Conservation (phyloP, 805 yeast genomes). For the Ogataea siamensis region DNA sequence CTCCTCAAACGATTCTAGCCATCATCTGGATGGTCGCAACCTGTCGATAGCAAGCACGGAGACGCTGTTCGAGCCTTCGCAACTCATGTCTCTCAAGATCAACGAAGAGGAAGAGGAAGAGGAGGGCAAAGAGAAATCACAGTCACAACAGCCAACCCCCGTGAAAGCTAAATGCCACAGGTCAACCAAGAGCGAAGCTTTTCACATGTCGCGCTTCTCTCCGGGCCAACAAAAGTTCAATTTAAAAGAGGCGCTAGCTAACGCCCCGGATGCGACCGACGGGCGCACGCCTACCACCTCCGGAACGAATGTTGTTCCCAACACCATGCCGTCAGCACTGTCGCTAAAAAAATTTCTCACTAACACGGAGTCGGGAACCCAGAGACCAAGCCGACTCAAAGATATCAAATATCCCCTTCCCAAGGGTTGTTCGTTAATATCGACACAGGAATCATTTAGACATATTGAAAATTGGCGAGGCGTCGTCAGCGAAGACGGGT, state of each 20-base stretch:
- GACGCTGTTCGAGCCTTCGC: slow-evolving; percentile 22
- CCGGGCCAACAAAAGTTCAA: slow-evolving; percentile 10
- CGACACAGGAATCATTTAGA: slow-evolving; percentile 18
- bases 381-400: slow-evolving; percentile 24
- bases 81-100: slow-evolving; percentile 17
- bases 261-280: slow-evolving; percentile 3
- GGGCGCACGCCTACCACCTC: slow-evolving; percentile 1
- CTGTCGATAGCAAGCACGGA: slow-evolving; percentile 23
- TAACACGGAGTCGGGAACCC: slow-evolving; percentile 16
- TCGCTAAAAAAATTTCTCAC: slow-evolving; percentile 18
- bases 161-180: slow-evolving; percentile 17
- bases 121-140: slow-evolving; percentile 3
- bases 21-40: slow-evolving; percentile 7
- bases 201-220: slow-evolving; percentile 3
- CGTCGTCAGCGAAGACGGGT: slow-evolving; percentile 25
- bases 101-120: slow-evolving; percentile 20
- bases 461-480: slow-evolving; percentile 19
- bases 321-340: slow-evolving; percentile 4
- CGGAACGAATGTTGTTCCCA: slow-evolving; percentile 1
- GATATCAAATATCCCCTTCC: slow-evolving; percentile 25
- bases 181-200: slow-evolving; percentile 21
- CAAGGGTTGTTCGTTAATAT: slow-evolving; percentile 21
- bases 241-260: slow-evolving; percentile 5
- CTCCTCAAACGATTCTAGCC: slow-evolving; percentile 2
- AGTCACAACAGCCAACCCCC: slow-evolving; percentile 14